Base-by-base conservation (phyloP, 345 rosid species). In the Atalantia buxifolia region DNA sequence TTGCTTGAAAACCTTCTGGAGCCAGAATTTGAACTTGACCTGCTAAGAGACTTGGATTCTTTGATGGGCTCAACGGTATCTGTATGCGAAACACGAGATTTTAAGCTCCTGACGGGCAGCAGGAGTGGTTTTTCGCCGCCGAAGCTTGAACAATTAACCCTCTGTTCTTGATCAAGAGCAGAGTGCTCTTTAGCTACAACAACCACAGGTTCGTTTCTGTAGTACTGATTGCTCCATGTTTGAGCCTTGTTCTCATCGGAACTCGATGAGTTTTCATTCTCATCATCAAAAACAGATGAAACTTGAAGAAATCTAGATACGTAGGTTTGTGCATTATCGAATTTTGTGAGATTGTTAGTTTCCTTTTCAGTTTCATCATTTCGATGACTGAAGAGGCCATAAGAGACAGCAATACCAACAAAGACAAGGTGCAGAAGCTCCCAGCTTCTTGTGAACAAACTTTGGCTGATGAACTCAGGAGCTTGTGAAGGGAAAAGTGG, bases 381-480 rank as follows among this genome's bases (percentile, higher is more conserved):
- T 30, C 91, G 80, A 61, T 86, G 75, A 86, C 98, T 93, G 80
- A 97, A 94, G 19, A 94, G 92, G 53, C 99, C 99, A 77, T 93
- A 97, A n/a, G 99, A 94, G 81, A 97, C 94, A 27, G 98, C 99
- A 76, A 97, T 92, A 9, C 99, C 99, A 72, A 97, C 98, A 40
- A 97, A 84, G 69, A 97, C 40, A 13, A 97, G 92, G 86, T 94
- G 99, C 53, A 97, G 93, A 82, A 97, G 90, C 88, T 94, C 99
- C 97, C 97, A 90, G 72, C 89, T 88, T 81, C 93, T 80, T 60
- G 80, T 86, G 78, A 85, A 79, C 18, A 88, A 69, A 45, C 89
- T 85, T 82, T 92, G 94, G 86, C 87, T 88, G 81, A 94, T 85
- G 81, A 91, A 92, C 76, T 94, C 98, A 14, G 98, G 98, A 48